Conservation (phyloP, 495 filamentous ascomycete genomes). For the Thermothielavioides terrestris region DNA sequence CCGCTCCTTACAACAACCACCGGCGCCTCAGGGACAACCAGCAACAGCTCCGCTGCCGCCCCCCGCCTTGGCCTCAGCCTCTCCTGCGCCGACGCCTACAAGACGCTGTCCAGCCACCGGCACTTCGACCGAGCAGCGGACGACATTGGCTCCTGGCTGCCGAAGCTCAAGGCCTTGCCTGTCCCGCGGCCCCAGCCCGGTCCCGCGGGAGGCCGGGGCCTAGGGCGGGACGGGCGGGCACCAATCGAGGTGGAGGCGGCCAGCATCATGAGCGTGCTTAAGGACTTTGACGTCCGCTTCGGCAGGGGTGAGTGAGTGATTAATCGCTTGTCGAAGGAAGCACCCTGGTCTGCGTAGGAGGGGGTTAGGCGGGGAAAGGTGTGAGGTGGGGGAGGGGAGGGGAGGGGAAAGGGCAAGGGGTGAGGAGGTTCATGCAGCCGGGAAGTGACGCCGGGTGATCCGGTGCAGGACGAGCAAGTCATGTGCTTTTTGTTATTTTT, state of each 20-base stretch:
- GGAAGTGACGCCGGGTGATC: conserved; percentile 6
- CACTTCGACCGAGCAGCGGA: conserved; percentile 69
- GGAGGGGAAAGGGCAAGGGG: no score
- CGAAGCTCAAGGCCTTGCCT: conserved; percentile 58
- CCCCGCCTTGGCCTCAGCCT: conserved; percentile 31
- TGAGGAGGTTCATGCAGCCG: neutral
- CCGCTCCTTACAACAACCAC: no score
- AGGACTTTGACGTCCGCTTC: conserved; percentile 75
- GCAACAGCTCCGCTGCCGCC: neutral
- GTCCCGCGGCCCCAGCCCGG: conserved; percentile 12
- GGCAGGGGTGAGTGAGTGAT: conserved; percentile 31
- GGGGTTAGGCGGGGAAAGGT: no score
- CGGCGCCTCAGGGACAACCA: neutral
- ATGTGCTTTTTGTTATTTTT: conserved; percentile 11
- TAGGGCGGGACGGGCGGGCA: conserved; percentile 31
- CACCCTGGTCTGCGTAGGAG: no score
- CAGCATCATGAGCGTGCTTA: conserved; percentile 77
- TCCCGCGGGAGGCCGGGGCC: conserved; percentile 1
- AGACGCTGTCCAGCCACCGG: conserved; percentile 69
- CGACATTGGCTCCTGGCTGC: conserved; percentile 66
- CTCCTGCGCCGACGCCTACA: conserved; percentile 72
- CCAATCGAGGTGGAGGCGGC: conserved; percentile 78
- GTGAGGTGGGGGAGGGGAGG: no score
- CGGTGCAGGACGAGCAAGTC: conserved; percentile 17
- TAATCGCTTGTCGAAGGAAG: no score